Percentiles rank a stretch among this genome's conserved stretches.
phyloP scores from a whole-genome alignment of 441 rosid genomes.

The Jatropha multifida region DNA sequence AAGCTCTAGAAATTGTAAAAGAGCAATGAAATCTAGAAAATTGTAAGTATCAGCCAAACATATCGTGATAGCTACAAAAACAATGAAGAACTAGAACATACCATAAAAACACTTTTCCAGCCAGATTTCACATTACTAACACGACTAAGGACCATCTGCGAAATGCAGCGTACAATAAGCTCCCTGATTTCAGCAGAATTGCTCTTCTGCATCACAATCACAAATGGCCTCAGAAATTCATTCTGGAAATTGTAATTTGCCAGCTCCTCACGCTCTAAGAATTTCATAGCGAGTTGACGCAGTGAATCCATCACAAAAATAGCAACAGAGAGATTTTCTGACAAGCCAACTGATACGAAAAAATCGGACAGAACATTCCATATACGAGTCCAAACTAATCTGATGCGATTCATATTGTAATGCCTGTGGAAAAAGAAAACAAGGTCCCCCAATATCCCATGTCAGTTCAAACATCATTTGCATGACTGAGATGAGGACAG shows the following conservation, averaged over 20 bases:
- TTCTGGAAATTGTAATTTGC: slow-evolving; percentile 99
- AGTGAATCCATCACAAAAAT: slow-evolving; percentile 99
- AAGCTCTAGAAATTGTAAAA: not conserved
- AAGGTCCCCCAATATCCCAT: not conserved
- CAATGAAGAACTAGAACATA: slow-evolving; percentile 33
- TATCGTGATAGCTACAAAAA: not conserved
- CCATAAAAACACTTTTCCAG: slow-evolving; percentile 99
- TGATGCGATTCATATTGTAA: slow-evolving; percentile 98
- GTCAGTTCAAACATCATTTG: slow-evolving; percentile 10
- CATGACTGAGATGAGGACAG: not conserved
- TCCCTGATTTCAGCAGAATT: slow-evolving; percentile 85
- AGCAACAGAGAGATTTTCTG: slow-evolving; percentile 97
- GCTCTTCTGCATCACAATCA: slow-evolving; percentile 96
- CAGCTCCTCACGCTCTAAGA: slow-evolving; percentile 97
- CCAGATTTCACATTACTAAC: slow-evolving; percentile 96
- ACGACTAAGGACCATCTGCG: slow-evolving; percentile 98
- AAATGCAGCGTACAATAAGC: slow-evolving; percentile 92
- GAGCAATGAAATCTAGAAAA: not conserved
- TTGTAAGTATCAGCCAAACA: not conserved
- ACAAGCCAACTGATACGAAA: slow-evolving; percentile 96
- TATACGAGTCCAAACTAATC: slow-evolving; percentile 97
- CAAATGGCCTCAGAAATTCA: slow-evolving; percentile 96
- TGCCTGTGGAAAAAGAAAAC: slow-evolving; percentile 59
- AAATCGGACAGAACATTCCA: slow-evolving; percentile 99
- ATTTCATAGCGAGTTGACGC: slow-evolving; percentile 98